Evolutionary conservation across 2,329 filamentous ascomycete species (phyloP), one percentile per base, ranked within the genome.

Genomic region (Scedosporium minutisporum): DNA sequence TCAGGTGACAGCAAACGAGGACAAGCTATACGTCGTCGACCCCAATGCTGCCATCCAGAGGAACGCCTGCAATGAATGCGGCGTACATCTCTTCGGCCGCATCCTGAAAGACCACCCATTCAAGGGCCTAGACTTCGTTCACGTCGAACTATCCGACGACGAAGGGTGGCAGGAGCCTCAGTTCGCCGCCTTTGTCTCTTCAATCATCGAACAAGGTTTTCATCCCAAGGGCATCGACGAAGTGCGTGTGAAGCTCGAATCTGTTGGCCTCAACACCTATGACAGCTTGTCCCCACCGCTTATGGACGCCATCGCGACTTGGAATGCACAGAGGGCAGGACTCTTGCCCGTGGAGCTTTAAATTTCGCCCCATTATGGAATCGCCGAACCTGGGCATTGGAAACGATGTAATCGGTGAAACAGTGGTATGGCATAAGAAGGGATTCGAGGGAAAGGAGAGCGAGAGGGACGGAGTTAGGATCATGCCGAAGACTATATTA

Each of bases 151-250:
- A 55, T 82, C 80, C 18, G 75, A 80, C 60, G 72, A 80, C 62
- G 78, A 81, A 70, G 86, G 86, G n/a, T 89, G 87, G 86, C 86
- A 89, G 73, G 86, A 87, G 74, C 85, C 85, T 6, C 86, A 88
- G 69, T 89, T 89, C 66, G 86, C 86, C 2, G 87, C 81, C 0
- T 89, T 89, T 64, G 85, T 89, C 46, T 84, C 81, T 42, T 86
- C 81, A 63, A 83, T 88, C 64, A 87, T 89, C 64, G 86, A 89
- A 80, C 85, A 88, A 69, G 87, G 86, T 1, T 87, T 83, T 67
- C 72, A 80, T 57, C 82, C 85, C 0, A 70, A 74, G 16, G 75
- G 77, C 42, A 86, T 87, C 68, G 79, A 77, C 58, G 79, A 76
- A 18, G 81, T 89, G 3, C 77, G 86, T 51, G 66, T 64, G 2